Base-by-base conservation (phyloP, 257 asterid species). In the Galeopsis tetrahit region DNA sequence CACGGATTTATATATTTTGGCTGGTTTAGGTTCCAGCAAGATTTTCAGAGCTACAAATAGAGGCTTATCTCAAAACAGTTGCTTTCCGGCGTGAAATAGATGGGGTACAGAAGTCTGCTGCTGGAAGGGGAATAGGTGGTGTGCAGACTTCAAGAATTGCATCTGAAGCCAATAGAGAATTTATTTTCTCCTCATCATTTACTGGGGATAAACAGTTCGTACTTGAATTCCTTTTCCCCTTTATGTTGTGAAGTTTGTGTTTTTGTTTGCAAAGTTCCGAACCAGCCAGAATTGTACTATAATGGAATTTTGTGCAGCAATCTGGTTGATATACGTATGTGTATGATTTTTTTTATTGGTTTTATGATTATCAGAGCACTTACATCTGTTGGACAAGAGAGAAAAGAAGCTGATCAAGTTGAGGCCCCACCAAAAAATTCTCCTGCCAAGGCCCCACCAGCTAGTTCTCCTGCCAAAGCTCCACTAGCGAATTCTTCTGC, bases 41-140 rank as follows among this genome's bases (percentile, higher is more conserved):
- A 59, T 92, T 95, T 76, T 95, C 99, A 59, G 99, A 92, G 81
- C 88, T 95, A 63, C 99, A 95, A 81, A 95, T 95, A 74, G 92
- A 95, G 81, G 62, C 99, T 68, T 95, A 92, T 84, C 98, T 92
- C 52, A 95, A 95, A 82, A 95, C 96, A 31, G 97, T 95, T 77
- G 99, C 99, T 73, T 95, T 95, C 76, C 99, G 97, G 42, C 96
- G 99, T 17, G 98, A 92, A 86, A 91, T 95, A 70, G 89, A 87
- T 84, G 91, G 84, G 78, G 99, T 90, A 74, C 99, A 84, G 79
- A 95, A 92, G 81, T 72, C 98, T 76, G 98, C 99, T 80, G 88
- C 93, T 6, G 98, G 98, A 51, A 84, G 85, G 85, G 98, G 98
- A 73, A 77, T 90, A 67, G 95, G 87, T 36, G 99, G 99, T 56